phyloP scores from a whole-genome alignment of 148 eudicot species.

The Amaranthus palmeri region DNA sequence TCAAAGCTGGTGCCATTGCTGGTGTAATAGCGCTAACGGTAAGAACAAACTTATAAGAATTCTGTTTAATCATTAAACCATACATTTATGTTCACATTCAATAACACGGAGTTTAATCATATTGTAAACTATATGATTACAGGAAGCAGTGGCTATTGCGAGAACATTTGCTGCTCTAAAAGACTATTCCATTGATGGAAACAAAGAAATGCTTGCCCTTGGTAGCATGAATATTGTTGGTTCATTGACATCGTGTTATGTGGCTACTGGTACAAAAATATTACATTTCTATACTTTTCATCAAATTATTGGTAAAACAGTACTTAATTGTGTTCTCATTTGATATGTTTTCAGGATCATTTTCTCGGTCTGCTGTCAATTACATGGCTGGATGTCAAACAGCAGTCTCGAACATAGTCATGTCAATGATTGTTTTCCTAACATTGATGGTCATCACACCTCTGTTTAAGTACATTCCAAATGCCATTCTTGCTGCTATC shows the following conservation, averaged over 20 bases:
- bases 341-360: slow-evolving; percentile 45
- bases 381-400: slow-evolving; percentile 66
- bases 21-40: slow-evolving; percentile 77
- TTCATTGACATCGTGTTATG: slow-evolving; percentile 84
- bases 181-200: slow-evolving; percentile 81
- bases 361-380: slow-evolving; percentile 69
- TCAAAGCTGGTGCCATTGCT: slow-evolving; percentile 59
- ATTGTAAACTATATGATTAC: not conserved
- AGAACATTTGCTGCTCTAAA: slow-evolving; percentile 83
- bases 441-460: slow-evolving; percentile 56
- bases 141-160: slow-evolving; percentile 91
- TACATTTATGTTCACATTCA: not conserved
- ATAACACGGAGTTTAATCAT: not conserved
- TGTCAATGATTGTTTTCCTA: slow-evolving; percentile 49
- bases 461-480: slow-evolving; percentile 61
- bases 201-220: slow-evolving; percentile 87
- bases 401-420: slow-evolving; percentile 67
- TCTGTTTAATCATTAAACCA: not conserved
- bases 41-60: slow-evolving; percentile 12
- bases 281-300: too few species aligned
- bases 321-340: not conserved
- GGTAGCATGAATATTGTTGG: slow-evolving; percentile 87
- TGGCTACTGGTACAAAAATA: slow-evolving; percentile 54
- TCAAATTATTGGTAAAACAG: too few species aligned
- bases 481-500: slow-evolving; percentile 61